A percentile compares a stretch with the other conserved stretches of the same genome.
These are phyloP conservation scores for Macrolepiota fuliginosa DNA, from an alignment of 768 basidiomycete genomes.

Conservation along the genomic window DNA sequence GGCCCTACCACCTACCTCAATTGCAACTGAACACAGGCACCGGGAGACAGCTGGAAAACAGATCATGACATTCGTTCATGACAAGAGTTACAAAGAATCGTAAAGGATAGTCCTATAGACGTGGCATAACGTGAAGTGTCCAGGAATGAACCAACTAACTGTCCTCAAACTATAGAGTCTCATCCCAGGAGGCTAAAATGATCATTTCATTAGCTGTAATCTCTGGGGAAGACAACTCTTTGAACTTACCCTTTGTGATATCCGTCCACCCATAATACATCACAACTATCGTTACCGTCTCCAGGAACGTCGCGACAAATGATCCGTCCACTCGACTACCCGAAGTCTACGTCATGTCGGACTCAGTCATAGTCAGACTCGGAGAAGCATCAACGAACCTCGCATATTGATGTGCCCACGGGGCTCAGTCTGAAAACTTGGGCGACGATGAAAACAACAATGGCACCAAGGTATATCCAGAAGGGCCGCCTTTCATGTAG, in stretches of 20 bases:
- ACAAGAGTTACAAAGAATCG: neutral
- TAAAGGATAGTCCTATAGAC: neutral
- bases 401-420: constrained; percentile 68
- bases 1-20: too few relatives aligned
- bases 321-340: constrained; percentile 71
- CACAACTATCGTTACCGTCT: constrained; percentile 59
- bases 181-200: constrained; percentile 5
- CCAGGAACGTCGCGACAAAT: constrained; percentile 75
- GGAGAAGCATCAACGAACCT: constrained; percentile 18
- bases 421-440: constrained; percentile 73
- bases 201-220: constrained; percentile 17
- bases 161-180: neutral
- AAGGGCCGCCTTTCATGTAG: constrained; percentile 73
- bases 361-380: neutral
- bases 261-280: constrained; percentile 71
- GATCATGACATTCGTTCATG: too few relatives aligned
- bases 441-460: constrained; percentile 62
- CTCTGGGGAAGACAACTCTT: neutral
- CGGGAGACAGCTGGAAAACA: too few relatives aligned
- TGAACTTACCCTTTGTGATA: constrained; percentile 69
- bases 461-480: constrained; percentile 62
- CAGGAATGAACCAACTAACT: neutral
- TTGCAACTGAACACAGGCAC: too few relatives aligned
- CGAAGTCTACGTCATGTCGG: constrained; percentile 38
- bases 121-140: neutral